These are phyloP conservation scores for Claviceps sorghi DNA, from an alignment of 2,329 filamentous ascomycete species.

Conservation along the genomic window DNA sequence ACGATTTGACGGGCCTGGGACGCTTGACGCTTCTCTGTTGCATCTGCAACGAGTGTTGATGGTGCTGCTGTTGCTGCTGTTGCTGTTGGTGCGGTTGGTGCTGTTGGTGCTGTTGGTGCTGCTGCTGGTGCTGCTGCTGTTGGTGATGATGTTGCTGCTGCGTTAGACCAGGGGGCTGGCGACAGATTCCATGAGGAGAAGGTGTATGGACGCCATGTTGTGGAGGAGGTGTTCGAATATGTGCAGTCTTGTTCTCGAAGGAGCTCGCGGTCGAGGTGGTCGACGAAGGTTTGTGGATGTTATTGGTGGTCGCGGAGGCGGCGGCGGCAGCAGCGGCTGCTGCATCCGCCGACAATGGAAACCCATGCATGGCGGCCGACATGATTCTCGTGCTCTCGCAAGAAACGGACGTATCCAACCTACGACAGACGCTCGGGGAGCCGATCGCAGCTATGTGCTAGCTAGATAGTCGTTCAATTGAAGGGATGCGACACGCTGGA, in stretches of 20 bases:
- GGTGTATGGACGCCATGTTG: conserved; percentile 5
- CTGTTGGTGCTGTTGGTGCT: conserved; percentile 9
- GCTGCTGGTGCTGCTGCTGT: conserved; percentile 10
- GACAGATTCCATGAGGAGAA: conserved; percentile 3
- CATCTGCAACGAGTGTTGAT: conserved; percentile 10
- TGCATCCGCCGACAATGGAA: conserved; percentile 3
- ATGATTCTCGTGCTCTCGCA: neutral
- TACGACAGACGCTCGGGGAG: neutral
- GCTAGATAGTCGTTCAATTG: neutral
- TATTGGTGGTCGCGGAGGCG: neutral
- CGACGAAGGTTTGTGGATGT: conserved; percentile 2
- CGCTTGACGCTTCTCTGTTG: conserved; percentile 36
- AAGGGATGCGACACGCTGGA: neutral
- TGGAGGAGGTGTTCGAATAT: conserved; percentile 7
- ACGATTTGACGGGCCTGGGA: conserved; percentile 40
- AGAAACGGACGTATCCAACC: neutral
- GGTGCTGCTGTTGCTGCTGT: conserved; percentile 10
- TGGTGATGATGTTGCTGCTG: conserved; percentile 10
- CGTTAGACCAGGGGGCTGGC: conserved; percentile 13
- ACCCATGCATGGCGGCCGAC: conserved; percentile 7
- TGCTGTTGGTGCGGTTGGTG: conserved; percentile 14
- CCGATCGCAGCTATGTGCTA: neutral
- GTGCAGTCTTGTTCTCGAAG: conserved; percentile 4
- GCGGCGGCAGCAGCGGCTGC: neutral
- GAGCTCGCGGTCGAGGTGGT: conserved; percentile 2